Evolutionary conservation across 2,329 filamentous ascomycete species (phyloP).

Genomic region (Paecilomyces sp.): DNA sequence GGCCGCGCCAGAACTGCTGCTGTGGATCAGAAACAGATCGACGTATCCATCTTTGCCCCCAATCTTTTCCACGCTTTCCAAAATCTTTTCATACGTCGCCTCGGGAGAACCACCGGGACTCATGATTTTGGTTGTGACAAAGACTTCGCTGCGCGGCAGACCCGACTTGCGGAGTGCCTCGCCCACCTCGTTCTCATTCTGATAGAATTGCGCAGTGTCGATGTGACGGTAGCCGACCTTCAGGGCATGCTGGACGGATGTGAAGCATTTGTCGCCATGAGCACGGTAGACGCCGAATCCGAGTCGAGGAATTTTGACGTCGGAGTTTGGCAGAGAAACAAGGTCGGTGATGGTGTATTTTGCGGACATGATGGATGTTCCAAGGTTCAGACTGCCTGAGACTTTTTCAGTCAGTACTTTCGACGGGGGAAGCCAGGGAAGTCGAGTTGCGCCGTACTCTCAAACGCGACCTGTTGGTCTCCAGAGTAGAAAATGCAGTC

Average conservation of each 20-base stretch:
- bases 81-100: conserved; percentile 51
- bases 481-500: neutral
- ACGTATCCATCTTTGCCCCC: conserved; percentile 56
- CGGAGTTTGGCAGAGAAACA: conserved; percentile 44
- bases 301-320: conserved; percentile 54
- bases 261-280: conserved; percentile 45
- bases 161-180: conserved; percentile 53
- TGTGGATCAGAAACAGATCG: conserved; percentile 66
- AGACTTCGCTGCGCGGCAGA: conserved; percentile 50
- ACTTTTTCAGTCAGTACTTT: neutral
- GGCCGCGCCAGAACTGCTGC: conserved; percentile 48
- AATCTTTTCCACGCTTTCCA: conserved; percentile 59
- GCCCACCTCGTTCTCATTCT: conserved; percentile 62
- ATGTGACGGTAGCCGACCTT: conserved; percentile 48
- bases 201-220: conserved; percentile 60
- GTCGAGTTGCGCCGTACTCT: neutral
- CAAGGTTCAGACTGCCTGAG: neutral
- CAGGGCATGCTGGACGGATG: conserved; percentile 52
- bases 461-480: neutral
- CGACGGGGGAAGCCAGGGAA: neutral
- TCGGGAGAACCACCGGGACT: conserved; percentile 47
- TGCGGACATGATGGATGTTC: conserved; percentile 19
- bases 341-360: conserved; percentile 41
- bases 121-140: conserved; percentile 65
- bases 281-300: conserved; percentile 68